A percentile compares a stretch with the other conserved stretches of the same genome.
Evolutionary conservation across 139 green algal genomes (phyloP).

Genomic region (Monoraphidium neglectum): DNA sequence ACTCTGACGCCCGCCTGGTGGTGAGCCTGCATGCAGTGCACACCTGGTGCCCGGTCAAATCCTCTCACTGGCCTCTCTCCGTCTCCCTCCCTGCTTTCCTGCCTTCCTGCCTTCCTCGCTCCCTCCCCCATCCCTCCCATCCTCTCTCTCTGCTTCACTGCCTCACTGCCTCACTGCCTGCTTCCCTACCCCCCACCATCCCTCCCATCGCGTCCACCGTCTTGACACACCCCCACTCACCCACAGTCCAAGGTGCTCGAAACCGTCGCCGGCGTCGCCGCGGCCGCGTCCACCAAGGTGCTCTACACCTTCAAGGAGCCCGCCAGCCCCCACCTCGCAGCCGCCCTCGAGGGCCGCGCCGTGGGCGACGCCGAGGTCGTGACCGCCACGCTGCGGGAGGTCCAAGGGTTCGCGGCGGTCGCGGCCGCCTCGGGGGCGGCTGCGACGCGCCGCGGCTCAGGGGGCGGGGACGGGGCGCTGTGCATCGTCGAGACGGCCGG

Average conservation of each 20-base stretch:
- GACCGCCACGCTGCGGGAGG: slow-evolving; percentile 27
- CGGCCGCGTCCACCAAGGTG: slow-evolving; percentile 3
- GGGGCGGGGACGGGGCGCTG: slow-evolving; percentile 26
- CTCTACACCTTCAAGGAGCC: slow-evolving; percentile 71
- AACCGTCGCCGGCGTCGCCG: neutral
- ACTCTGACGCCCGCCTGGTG: slow-evolving; percentile 80
- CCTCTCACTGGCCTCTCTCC: too few species aligned
- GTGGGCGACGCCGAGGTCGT: slow-evolving; percentile 58
- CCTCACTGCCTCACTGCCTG: too few species aligned
- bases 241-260: too few species aligned
- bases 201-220: too few species aligned
- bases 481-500: slow-evolving; percentile 93
- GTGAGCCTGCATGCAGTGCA: slow-evolving; percentile 35
- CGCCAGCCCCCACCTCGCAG: slow-evolving; percentile 84
- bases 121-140: too few species aligned
- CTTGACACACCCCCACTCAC: too few species aligned
- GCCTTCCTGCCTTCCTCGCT: too few species aligned
- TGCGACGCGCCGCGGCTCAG: slow-evolving; percentile 16
- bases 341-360: slow-evolving; percentile 49
- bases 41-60: too few species aligned
- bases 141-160: too few species aligned
- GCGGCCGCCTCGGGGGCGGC: neutral
- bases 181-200: too few species aligned
- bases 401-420: slow-evolving; percentile 35
- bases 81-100: too few species aligned